Evolutionary conservation across 2,329 filamentous ascomycete genomes (phyloP).

Genomic region (Ustilaginoidea virens): DNA sequence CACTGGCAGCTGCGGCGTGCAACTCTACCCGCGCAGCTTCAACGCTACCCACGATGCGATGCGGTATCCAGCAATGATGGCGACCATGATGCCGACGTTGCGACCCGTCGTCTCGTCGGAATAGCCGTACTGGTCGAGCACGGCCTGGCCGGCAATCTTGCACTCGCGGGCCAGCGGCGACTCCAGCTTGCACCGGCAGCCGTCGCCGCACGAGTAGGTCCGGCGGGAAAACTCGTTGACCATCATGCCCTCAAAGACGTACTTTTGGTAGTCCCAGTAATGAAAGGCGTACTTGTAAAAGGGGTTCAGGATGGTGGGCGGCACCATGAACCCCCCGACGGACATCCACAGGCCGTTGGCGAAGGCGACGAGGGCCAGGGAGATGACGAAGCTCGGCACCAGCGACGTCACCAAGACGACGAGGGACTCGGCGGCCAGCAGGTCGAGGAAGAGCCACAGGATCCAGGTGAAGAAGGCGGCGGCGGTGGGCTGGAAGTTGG

Average conservation of each 20-base stretch:
- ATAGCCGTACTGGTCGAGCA: conserved; percentile 58
- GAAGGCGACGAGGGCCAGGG: conserved; percentile 67
- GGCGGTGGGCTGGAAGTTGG: conserved; percentile 53
- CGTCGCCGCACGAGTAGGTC: conserved; percentile 31
- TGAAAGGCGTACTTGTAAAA: conserved; percentile 83
- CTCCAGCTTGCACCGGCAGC: conserved; percentile 57
- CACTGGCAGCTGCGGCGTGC: no score
- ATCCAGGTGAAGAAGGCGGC: conserved; percentile 61
- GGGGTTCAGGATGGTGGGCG: conserved; percentile 54
- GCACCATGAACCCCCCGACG: conserved; percentile 69
- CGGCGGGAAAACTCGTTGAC: conserved; percentile 64
- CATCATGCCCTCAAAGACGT: conserved; percentile 89
- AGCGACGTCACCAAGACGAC: conserved; percentile 62
- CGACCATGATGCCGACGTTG: conserved; percentile 62
- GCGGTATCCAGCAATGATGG: conserved; percentile 48
- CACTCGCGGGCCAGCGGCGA: conserved; percentile 40
- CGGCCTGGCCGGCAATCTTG: conserved; percentile 52
- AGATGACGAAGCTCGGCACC: conserved; percentile 66
- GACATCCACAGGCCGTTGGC: conserved; percentile 86
- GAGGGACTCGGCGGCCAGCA: conserved; percentile 67
- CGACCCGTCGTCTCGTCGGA: conserved; percentile 54
- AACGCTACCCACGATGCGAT: conserved; percentile 49
- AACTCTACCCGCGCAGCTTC: conserved; percentile 13
- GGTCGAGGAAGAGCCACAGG: conserved; percentile 74
- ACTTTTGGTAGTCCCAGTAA: conserved; percentile 77